Evolutionary conservation across 2,329 filamentous ascomycete genomes (phyloP), one percentile per base, ranked within the genome.

Genomic region (Epichloe baconii): DNA sequence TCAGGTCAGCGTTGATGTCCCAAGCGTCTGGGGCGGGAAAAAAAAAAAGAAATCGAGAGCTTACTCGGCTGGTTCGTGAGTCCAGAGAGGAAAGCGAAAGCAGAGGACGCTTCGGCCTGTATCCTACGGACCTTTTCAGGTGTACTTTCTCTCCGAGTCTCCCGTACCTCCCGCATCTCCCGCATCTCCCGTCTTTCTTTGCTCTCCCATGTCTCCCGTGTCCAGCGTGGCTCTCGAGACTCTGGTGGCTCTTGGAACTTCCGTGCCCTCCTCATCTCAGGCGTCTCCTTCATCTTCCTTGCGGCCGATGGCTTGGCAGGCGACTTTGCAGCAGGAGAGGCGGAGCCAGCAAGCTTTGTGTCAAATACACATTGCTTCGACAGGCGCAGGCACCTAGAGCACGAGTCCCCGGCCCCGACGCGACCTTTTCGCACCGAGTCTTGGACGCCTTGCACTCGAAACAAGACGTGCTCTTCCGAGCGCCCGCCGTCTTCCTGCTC

Each of bases 351-450:
- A 10, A 17, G n/a, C 40, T 51, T 51, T 10, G 44, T 26, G 14
- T 51, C 50, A 37, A 51, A 51, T 12, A 51, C n/a, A 42, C 50
- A 51, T n/a, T 44, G 50, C 44, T 51, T 51, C 8, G 34, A 40
- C 37, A 47, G 26, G 19, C 50, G 50, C 10, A 48, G 12, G 31
- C 50, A 51, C 12, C 50, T 40, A 2, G 38, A 46, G 23, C 50
- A 51, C 5, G 40, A 34, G 26, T 51, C 50, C 12, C 45, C 14
- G 45, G 44, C 8, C 7, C 50, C 35, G 44, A 35, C 4, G 34
- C 4, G 7, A 46, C 38, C 50, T 46, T 51, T 38, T 51, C 50
- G 15, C 50, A 51, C 12, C 50, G 50, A 35, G 45, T 47, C 50
- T 51, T 51, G 50, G 44, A 48, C 6, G 26, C 17, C 40, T 48